Evolutionary conservation across 1,284 basidiomycete genomes (phyloP).

Genomic region (Microbotryum violaceum): DNA sequence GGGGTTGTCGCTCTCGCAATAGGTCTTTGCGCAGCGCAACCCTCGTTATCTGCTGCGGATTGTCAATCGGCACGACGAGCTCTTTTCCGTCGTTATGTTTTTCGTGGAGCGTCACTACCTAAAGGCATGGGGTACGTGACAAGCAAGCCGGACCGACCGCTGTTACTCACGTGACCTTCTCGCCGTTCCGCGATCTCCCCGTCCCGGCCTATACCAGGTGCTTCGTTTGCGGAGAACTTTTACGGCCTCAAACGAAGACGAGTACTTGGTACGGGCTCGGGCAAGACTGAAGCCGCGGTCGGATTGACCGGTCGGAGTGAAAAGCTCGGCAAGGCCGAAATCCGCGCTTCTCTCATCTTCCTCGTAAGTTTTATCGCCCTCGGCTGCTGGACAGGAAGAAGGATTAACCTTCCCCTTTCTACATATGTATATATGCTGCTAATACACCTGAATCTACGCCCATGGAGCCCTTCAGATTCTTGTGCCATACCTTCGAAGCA

Average conservation of each 20-base stretch:
- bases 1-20: background rate
- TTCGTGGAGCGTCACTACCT: constrained; percentile 88
- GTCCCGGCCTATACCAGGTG: constrained; percentile 48
- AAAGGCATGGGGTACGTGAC: constrained; percentile 56
- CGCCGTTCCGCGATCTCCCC: background rate
- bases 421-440: background rate
- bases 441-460: constrained; percentile 18
- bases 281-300: constrained; percentile 53
- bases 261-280: constrained; percentile 57
- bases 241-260: constrained; percentile 77
- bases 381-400: too few relatives aligned
- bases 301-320: constrained; percentile 58
- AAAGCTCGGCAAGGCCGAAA: constrained; percentile 55
- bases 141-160: background rate
- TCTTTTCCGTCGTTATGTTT: constrained; percentile 81
- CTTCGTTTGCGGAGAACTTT: constrained; percentile 87
- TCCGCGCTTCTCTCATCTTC: constrained; percentile 41
- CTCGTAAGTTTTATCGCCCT: constrained; percentile 19
- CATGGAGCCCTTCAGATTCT: constrained; percentile 54
- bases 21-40: constrained; percentile 93
- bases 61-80: constrained; percentile 92
- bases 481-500: constrained; percentile 80
- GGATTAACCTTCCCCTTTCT: background rate
- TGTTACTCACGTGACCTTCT: background rate
- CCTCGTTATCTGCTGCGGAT: constrained; percentile 85